Conservation (phyloP, 2,329 filamentous ascomycete species). For the Diaporthe sp. region DNA sequence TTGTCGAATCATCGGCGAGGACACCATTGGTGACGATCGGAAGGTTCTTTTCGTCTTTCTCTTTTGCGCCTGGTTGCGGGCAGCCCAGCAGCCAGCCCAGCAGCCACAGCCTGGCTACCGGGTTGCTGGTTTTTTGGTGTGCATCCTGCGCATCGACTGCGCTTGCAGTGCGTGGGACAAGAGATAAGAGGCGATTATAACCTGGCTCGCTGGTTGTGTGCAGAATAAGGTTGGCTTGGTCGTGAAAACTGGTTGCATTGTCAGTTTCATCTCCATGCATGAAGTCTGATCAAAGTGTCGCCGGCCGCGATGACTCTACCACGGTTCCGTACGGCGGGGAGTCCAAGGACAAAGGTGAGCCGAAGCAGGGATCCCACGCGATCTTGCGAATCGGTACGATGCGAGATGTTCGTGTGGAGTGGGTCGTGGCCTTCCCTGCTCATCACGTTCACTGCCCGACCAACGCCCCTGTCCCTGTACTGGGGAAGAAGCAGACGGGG, state of each 20-base stretch:
- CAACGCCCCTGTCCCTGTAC: constrained; percentile 10
- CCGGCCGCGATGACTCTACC: neutral
- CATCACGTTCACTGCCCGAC: neutral
- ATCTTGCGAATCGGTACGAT: constrained; percentile 2
- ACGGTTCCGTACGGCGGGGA: neutral
- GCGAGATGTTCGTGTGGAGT: constrained; percentile 8
- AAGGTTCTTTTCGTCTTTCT: neutral
- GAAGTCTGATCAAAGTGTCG: neutral
- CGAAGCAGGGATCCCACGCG: neutral
- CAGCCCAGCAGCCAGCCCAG: constrained; percentile 1
- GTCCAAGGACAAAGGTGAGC: neutral
- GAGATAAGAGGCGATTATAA: neutral
- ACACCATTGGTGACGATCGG: neutral
- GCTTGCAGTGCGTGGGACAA: neutral
- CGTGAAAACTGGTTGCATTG: neutral
- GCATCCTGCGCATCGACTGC: neutral
- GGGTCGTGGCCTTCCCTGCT: constrained; percentile 19
- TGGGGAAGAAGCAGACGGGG: constrained; percentile 9
- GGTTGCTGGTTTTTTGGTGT: neutral
- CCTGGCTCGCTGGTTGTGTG: neutral
- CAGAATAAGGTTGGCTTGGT: constrained; percentile 21
- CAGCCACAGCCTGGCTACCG: constrained; percentile 19
- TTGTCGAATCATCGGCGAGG: neutral
- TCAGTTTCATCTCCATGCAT: constrained; percentile 28
- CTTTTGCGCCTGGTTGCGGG: neutral